Conservation (phyloP, 208 protist genomes). For the Balamuthia mandrillaris region DNA sequence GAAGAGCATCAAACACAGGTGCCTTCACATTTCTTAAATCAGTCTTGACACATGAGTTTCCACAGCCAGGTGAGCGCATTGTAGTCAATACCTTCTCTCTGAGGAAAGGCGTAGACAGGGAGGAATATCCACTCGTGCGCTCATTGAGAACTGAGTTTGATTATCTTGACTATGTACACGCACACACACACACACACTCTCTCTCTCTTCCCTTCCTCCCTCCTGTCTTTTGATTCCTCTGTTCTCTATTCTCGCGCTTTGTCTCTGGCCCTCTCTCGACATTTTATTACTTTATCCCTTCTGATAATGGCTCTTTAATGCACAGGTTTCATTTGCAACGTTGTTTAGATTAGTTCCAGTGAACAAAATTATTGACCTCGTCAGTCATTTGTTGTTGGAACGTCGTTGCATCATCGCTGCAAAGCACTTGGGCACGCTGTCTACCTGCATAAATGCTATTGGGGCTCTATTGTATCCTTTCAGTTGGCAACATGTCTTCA, state of each 20-base stretch:
- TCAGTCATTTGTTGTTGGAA: constrained; percentile 28
- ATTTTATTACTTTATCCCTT: too few species aligned
- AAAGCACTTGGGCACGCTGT: constrained; percentile 10
- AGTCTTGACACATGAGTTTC: constrained; percentile 40
- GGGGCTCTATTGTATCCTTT: constrained; percentile 45
- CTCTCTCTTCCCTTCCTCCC: background rate
- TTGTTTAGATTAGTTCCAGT: constrained; percentile 14
- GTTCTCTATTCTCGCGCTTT: background rate
- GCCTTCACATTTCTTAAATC: constrained; percentile 49
- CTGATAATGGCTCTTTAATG: background rate
- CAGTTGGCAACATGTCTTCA: constrained; percentile 61
- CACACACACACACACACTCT: background rate
- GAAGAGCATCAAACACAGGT: background rate
- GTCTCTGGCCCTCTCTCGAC: background rate
- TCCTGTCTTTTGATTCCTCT: background rate
- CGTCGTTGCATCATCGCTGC: constrained; percentile 6
- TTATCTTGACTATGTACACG: constrained; percentile 34
- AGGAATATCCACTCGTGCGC: constrained; percentile 2
- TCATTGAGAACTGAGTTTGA: constrained; percentile 14
- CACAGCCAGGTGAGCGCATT: constrained; percentile 25
- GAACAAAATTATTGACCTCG: background rate
- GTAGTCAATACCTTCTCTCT: constrained; percentile 1
- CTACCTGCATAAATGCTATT: background rate
- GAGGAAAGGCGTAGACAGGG: background rate
- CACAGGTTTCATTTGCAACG: constrained; percentile 9